Conservation (phyloP, 2,329 filamentous ascomycete species). For the Pseudocercospora cruenta region DNA sequence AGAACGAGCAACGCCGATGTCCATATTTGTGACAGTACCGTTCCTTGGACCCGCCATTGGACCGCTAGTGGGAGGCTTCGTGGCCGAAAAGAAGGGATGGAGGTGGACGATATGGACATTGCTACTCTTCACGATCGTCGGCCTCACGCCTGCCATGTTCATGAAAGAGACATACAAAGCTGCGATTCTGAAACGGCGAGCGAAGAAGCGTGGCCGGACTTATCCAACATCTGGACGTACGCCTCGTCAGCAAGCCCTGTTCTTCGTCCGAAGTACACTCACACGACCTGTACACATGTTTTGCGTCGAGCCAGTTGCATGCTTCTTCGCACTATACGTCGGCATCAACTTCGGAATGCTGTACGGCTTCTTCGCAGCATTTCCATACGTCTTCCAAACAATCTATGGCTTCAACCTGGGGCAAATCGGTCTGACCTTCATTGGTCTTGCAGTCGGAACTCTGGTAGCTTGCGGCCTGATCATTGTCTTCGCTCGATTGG, state of each 20-base stretch:
- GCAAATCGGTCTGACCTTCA: conserved; percentile 38
- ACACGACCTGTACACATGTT: conserved; percentile 40
- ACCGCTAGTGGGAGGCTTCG: conserved; percentile 43
- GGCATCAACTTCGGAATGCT: conserved; percentile 47
- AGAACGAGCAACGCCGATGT: conserved; percentile 26
- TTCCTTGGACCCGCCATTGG: conserved; percentile 21
- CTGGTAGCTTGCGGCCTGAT: conserved; percentile 16
- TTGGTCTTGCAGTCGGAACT: conserved; percentile 32
- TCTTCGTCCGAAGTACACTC: conserved; percentile 21
- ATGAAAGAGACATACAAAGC: conserved; percentile 39
- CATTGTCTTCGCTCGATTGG: conserved; percentile 27
- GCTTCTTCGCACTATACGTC: conserved; percentile 44
- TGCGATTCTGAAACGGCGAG: conserved; percentile 33
- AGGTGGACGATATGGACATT: conserved; percentile 39
- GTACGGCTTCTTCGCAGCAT: conserved; percentile 47
- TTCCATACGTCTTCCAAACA: conserved; percentile 36
- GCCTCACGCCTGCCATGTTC: conserved; percentile 30
- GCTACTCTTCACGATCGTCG: conserved; percentile 34
- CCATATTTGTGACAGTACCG: conserved; percentile 13
- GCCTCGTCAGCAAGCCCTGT: conserved; percentile 4
- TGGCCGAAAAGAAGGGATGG: conserved; percentile 35
- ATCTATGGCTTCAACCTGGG: conserved; percentile 34
- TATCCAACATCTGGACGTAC: conserved; percentile 1
- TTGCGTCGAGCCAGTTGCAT: conserved; percentile 47
- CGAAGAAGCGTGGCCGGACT: conserved; percentile 21